These are phyloP conservation scores for Quercus aquifolioides DNA, from an alignment of 306 rosid species.

Conservation along the genomic window DNA sequence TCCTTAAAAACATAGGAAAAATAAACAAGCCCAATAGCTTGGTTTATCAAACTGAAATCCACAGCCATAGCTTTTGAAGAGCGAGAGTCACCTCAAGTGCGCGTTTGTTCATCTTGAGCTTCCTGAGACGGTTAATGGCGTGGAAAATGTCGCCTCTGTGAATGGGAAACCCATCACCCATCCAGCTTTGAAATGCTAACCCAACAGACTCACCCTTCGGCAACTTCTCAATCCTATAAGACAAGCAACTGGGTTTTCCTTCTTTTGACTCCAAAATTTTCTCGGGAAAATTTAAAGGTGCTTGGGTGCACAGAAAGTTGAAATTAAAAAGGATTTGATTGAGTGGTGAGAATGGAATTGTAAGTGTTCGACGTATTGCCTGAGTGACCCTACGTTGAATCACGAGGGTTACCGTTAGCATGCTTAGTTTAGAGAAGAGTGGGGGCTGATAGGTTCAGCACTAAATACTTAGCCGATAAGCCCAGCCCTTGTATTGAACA, in stretches of 20 bases:
- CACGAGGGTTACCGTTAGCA: conserved; percentile 22
- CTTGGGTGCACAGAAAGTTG: conserved; percentile 44
- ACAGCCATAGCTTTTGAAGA: background rate
- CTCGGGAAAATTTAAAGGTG: conserved; percentile 17
- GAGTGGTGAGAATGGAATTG: conserved; percentile 5
- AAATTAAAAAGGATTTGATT: conserved; percentile 18
- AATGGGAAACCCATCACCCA: conserved; percentile 88
- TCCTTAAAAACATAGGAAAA: background rate
- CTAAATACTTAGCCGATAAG: too few species aligned
- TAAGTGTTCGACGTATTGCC: conserved; percentile 63
- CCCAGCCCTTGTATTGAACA: too few species aligned
- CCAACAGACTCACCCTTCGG: conserved; percentile 52
- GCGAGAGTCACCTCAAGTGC: conserved; percentile 70
- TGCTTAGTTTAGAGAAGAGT: background rate
- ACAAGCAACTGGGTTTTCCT: conserved; percentile 46
- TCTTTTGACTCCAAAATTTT: conserved; percentile 11
- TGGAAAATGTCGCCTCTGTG: conserved; percentile 74
- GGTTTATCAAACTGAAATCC: background rate
- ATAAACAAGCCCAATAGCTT: background rate
- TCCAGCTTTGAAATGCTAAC: conserved; percentile 80
- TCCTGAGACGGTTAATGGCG: conserved; percentile 85
- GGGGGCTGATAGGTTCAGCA: too few species aligned
- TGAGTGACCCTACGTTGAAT: conserved; percentile 32
- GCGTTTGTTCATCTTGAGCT: conserved; percentile 68
- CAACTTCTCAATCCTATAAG: conserved; percentile 72